Percentiles rank a stretch among this genome's conserved stretches.
Conservation (phyloP, 2,329 filamentous ascomycete genomes). For the Ceratocystis diversiconidia region DNA sequence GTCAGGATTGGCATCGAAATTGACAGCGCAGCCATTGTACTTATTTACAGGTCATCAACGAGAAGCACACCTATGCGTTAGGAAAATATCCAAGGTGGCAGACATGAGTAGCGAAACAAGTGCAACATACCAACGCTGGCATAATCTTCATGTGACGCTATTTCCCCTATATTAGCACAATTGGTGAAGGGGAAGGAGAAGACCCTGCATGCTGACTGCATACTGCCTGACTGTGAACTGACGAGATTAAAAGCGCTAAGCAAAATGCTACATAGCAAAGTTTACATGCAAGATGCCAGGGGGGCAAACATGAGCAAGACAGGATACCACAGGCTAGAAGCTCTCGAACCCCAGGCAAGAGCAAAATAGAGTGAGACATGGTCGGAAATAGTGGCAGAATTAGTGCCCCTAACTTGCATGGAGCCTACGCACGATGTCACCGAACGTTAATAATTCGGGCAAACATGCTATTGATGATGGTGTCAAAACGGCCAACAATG, state of each 20-base stretch:
- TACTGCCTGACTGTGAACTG: neutral
- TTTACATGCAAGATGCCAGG: neutral
- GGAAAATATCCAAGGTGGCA: neutral
- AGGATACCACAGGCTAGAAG: neutral
- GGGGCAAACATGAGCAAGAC: neutral
- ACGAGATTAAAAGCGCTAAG: neutral
- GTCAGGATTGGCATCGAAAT: neutral
- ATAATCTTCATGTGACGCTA: neutral
- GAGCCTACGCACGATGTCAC: neutral
- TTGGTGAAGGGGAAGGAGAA: neutral
- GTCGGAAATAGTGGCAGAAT: neutral
- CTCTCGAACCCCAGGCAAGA: neutral
- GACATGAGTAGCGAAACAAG: neutral
- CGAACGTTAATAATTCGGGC: neutral
- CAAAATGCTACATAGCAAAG: neutral
- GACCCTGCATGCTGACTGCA: slow-evolving; percentile 4
- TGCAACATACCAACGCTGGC: neutral
- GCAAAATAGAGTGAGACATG: neutral
- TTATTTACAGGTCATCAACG: neutral
- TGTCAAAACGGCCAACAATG: neutral
- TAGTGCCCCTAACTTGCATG: neutral
- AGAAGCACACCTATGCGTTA: neutral
- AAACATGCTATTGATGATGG: neutral
- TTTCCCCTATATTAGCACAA: neutral
- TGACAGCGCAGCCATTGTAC: neutral